These are phyloP conservation scores for Ampelocalamus luodianensis DNA, from an alignment of 176 grass and related monocot genomes.

Conservation along the genomic window DNA sequence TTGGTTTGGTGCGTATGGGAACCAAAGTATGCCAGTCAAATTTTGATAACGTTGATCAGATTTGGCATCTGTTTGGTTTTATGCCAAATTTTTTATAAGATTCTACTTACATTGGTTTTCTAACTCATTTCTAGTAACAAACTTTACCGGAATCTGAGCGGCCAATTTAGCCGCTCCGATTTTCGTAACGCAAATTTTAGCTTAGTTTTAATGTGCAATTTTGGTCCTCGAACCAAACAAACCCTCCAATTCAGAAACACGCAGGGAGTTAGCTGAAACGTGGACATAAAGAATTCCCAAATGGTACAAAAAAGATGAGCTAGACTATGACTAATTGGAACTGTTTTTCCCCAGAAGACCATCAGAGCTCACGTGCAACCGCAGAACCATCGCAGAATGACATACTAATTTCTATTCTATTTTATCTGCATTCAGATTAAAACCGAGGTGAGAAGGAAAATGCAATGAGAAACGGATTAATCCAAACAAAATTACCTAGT, in stretches of 20 bases:
- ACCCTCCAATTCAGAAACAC: not conserved
- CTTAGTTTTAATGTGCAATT: too few relatives aligned
- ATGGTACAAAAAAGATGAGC: constrained; percentile 41
- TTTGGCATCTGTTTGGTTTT: too few relatives aligned
- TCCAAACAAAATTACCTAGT: not conserved
- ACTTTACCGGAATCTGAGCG: too few relatives aligned
- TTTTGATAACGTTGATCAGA: too few relatives aligned
- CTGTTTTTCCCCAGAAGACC: constrained; percentile 39
- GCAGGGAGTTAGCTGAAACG: not conserved
- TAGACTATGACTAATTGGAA: constrained; percentile 28
- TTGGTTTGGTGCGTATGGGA: too few relatives aligned
- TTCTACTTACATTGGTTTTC: too few relatives aligned
- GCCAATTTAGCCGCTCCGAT: too few relatives aligned
- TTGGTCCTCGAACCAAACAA: too few relatives aligned
- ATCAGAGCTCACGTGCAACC: constrained; percentile 32
- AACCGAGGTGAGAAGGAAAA: not conserved
- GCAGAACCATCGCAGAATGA: not conserved
- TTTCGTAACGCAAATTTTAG: too few relatives aligned
- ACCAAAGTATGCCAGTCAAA: too few relatives aligned
- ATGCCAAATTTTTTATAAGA: too few relatives aligned
- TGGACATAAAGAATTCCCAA: not conserved
- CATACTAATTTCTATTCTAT: not conserved
- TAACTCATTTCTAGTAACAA: too few relatives aligned
- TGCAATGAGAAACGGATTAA: not conserved
- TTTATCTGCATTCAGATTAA: not conserved